Evolutionary conservation across 1,139 yeast species (phyloP).

Genomic region (Geotrichum citri-aurantii): DNA sequence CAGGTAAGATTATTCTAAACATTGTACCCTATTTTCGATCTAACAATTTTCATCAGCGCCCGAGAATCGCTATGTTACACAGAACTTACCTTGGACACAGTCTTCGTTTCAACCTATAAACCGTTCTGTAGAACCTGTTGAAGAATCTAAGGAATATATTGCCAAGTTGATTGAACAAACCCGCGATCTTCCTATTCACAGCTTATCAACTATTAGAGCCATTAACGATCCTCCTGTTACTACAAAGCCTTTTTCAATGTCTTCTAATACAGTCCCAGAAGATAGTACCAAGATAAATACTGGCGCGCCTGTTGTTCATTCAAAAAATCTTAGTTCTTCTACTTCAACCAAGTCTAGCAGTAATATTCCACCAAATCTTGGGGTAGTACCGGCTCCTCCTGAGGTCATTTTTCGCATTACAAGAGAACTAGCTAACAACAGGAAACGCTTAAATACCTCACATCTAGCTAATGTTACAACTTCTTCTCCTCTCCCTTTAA

Average conservation of each 20-base stretch:
- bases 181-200: not conserved
- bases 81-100: not conserved
- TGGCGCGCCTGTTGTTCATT: not conserved
- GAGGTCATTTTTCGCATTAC: not conserved
- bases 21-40: not conserved
- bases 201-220: not conserved
- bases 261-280: not conserved
- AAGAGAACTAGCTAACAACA: not conserved
- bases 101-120: not conserved
- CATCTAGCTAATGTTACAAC: no score
- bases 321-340: not conserved
- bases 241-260: not conserved
- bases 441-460: no score
- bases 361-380: not conserved
- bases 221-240: not conserved
- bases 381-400: not conserved
- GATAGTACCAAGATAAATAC: not conserved
- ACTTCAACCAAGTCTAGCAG: not conserved
- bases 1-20: not conserved
- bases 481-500: not conserved
- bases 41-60: not conserved
- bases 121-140: not conserved
- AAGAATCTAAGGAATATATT: not conserved
- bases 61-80: not conserved
- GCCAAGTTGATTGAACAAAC: not conserved